Base-by-base conservation (phyloP, 2,329 filamentous ascomycete genomes). In the Alternaria novae-zelandiae region DNA sequence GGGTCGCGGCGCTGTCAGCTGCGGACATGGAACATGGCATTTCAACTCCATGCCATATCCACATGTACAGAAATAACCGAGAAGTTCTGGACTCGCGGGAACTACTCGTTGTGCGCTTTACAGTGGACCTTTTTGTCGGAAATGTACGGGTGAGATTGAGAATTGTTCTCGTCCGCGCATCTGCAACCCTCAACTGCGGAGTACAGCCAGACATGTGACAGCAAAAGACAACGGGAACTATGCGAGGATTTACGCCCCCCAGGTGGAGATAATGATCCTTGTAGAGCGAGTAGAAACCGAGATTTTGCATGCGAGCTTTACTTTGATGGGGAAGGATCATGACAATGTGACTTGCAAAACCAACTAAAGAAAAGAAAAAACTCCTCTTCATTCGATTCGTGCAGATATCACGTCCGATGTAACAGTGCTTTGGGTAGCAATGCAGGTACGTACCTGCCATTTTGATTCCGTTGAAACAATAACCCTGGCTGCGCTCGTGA, bases 361-460 rank as follows among this genome's bases (percentile, higher is more conserved):
- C 36, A 41, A 41, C 36, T 26, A 25, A 25, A 54, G 10, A 17
- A 55, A 23, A 41, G 26, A 44, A 41, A 21, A 50, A 36, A 61
- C 50, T 15, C 25, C 45, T 46, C 17, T 32, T 32, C 46, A 36
- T 28, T 25, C 56, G 49, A 51, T 13, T 28, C 32, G 45, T 49
- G 25, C 20, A 15, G 13, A 25, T 36, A 23, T 53, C 49, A 36
- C 23, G 17, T 53, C 49, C 20, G 9, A 53, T 53, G 49, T 53
- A 25, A 28, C 49, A 53, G 30, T 30, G 28, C 17, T 41, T 61
- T 61, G 59, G 59, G 59, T 61, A 61, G 59, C 59, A 61, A 30
- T 54, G 59, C 59, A 61, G 59, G 47, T 61, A 61, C 59, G 41
- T 54, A 61, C 41, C 54, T 58, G 13, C 36, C 32, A 41, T 41